Evolutionary conservation across 1,284 basidiomycete species (phyloP).

Genomic region (Pseudozyma tsukubaensis): DNA sequence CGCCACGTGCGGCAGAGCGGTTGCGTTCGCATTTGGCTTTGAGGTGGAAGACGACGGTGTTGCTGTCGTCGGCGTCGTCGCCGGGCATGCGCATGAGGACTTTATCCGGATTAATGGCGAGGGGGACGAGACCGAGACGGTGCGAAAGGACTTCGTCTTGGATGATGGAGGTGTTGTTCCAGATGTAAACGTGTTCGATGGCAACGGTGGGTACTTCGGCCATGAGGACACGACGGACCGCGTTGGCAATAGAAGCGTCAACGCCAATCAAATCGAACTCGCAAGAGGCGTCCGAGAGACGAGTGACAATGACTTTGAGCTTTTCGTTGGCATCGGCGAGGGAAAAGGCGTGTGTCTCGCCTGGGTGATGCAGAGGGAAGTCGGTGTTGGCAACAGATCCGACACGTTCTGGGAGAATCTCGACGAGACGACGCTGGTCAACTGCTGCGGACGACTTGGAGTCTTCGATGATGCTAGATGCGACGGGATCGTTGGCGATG

Average conservation of each 20-base stretch:
- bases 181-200: constrained; percentile 93
- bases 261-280: constrained; percentile 97
- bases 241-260: constrained; percentile 95
- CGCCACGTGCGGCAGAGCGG: constrained; percentile 72
- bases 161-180: constrained; percentile 94
- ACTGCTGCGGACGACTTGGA: constrained; percentile 46
- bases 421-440: constrained; percentile 58
- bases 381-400: constrained; percentile 61
- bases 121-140: constrained; percentile 87
- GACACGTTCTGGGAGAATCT: constrained; percentile 63
- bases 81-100: constrained; percentile 70
- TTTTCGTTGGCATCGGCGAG: constrained; percentile 39
- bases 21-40: constrained; percentile 79
- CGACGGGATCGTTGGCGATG: constrained; percentile 38
- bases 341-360: constrained; percentile 51
- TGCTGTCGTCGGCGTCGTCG: constrained; percentile 79
- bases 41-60: constrained; percentile 90
- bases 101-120: constrained; percentile 83
- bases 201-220: constrained; percentile 87
- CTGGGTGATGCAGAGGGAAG: constrained; percentile 59
- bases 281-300: constrained; percentile 70
- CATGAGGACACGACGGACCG: constrained; percentile 88
- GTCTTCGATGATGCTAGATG: constrained; percentile 32
- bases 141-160: constrained; percentile 94
- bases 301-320: constrained; percentile 57